These are phyloP conservation scores for Paraurostyla sp. DNA, from an alignment of 73 alveolate species.

Conservation along the genomic window DNA sequence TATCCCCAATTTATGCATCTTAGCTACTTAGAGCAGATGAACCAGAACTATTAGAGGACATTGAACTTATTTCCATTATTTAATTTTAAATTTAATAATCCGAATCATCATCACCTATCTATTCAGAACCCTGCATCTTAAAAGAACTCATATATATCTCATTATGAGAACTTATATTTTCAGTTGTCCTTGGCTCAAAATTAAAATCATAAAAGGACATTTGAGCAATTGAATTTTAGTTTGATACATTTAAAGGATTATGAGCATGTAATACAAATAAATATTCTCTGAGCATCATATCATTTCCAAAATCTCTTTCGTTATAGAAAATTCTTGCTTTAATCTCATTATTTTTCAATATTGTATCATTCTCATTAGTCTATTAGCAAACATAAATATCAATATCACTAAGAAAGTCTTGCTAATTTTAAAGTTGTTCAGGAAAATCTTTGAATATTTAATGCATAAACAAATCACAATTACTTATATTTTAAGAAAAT, in stretches of 20 bases:
- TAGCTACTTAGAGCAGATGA: not conserved
- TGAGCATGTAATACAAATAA: not conserved
- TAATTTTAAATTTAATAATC: not conserved
- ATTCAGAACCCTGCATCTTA: too few relatives aligned
- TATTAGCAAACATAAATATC: not conserved
- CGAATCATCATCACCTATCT: too few relatives aligned
- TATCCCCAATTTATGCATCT: constrained; percentile 48
- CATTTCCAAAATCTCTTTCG: not conserved
- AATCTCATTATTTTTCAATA: not conserved
- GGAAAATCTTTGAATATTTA: not conserved
- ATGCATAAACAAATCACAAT: not conserved
- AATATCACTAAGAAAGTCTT: not conserved
- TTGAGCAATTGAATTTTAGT: too few relatives aligned
- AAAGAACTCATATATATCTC: too few relatives aligned
- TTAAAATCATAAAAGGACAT: too few relatives aligned
- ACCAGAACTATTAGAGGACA: constrained; percentile 40
- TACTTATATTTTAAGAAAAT: not conserved
- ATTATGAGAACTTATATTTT: not conserved
- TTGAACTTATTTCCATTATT: constrained; percentile 28
- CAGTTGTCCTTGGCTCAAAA: too few relatives aligned
- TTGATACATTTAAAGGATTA: not conserved
- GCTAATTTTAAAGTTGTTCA: not conserved
- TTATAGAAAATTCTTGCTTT: not conserved
- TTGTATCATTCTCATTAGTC: not conserved
- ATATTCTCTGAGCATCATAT: not conserved